Base-by-base conservation (phyloP, 2,329 filamentous ascomycete genomes). In the Aspergillus novofumigatus region DNA sequence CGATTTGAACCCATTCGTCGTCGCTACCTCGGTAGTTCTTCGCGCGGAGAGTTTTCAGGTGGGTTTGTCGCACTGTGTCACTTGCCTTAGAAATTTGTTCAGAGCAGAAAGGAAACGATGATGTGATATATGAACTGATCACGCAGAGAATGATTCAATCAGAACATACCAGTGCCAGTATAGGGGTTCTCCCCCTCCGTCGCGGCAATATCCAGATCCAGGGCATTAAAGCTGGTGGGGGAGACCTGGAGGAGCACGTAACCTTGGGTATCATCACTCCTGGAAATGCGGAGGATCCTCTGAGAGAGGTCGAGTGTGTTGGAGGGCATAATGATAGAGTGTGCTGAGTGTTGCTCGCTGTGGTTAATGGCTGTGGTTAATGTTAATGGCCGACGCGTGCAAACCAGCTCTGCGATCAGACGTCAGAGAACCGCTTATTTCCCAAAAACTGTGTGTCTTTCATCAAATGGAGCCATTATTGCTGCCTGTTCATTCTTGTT, bases 101-200 rank as follows among this genome's bases (percentile, higher is more conserved):
- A 23, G 10, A 3, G 25, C 21, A 23, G 10, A 10, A 23, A 23
- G 23, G 11, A 38, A n/a, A 38, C 6, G 5, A 17, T 38, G 32
- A 3, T 11, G 21, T 10, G 41, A 21, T 20, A 21, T 10, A 44
- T 44, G 4, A 3, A 20, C 41, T n/a, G 10, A 47, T 47, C 14
- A 47, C 14, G 5, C 10, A 14, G 11, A 14, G 2, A 47, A 25
- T 47, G 5, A 47, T 23, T 8, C n/a, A 47, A 14, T 2, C 5
- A 25, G 23, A 47, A 58, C 68, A 51, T 67, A 83, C 81, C 69
- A 56, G 74, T 75, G 7, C 73, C 72, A 23, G 77, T 73, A 68
- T 82, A 87, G 11, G 83, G 78, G 54, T 72, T 74, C 59, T 84
- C 80, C 49, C 81, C 81, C 67, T 87, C 84, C 26, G 83, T 86